These are phyloP conservation scores for Clavulina sp. DNA, from an alignment of 768 basidiomycete species.

Conservation along the genomic window DNA sequence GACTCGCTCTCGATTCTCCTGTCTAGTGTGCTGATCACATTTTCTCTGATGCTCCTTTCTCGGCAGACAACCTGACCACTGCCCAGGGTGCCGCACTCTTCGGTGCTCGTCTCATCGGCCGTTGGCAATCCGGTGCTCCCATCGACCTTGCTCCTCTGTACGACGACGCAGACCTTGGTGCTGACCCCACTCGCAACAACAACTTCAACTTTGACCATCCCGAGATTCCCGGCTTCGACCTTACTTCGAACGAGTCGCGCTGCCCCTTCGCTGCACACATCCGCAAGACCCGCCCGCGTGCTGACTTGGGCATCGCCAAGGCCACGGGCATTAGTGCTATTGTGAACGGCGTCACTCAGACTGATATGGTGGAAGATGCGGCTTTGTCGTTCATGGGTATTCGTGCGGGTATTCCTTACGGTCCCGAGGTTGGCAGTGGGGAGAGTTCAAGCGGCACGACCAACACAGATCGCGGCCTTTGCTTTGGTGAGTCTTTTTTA, in stretches of 20 bases:
- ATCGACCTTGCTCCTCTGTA: background rate
- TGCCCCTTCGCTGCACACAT: constrained; percentile 8
- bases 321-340: too few relatives aligned
- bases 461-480: too few relatives aligned
- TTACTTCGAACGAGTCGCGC: background rate
- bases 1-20: too few relatives aligned
- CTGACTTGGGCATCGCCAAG: background rate
- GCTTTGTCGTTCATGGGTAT: background rate
- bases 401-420: constrained; percentile 8
- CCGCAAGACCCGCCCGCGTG: constrained; percentile 6
- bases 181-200: background rate
- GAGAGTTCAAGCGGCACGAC: too few relatives aligned
- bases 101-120: constrained; percentile 4
- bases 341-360: too few relatives aligned
- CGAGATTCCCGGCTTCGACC: background rate
- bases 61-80: background rate
- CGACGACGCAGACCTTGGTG: constrained; percentile 3
- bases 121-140: constrained; percentile 5
- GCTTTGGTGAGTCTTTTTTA: too few relatives aligned
- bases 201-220: background rate
- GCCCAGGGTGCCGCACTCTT: background rate
- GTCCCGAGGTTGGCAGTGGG: constrained; percentile 4
- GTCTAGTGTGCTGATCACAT: too few relatives aligned
- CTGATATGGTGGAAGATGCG: too few relatives aligned
- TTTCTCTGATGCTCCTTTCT: background rate